Evolutionary conservation across 2,329 filamentous ascomycete genomes (phyloP), one percentile per base, ranked within the genome.

Genomic region (Alternaria sp.): DNA sequence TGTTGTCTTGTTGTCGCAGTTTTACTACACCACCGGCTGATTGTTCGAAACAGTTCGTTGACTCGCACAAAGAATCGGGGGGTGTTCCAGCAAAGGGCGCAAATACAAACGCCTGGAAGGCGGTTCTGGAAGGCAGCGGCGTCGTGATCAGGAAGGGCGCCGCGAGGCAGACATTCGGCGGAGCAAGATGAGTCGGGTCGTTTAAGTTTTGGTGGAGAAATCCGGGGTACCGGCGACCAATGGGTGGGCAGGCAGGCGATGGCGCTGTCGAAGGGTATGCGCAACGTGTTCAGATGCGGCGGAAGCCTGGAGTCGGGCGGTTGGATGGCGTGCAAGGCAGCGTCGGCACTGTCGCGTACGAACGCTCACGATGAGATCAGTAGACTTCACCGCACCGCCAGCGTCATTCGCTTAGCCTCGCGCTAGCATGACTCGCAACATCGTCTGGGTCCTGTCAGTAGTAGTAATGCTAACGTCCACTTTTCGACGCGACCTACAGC

Each of bases 1-100:
- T 69, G 66, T 62, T 60, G 59, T 59, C 47, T 60, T 57, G 60
- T 67, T 69, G 62, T 69, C 51, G 66, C 53, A 44, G 61, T 62
- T 69, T 60, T 47, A 60, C 60, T 60, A 64, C 64, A 66, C 46
- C 47, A 61, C 50, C 44, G 26, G 46, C 21, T 55, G 59, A 62
- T 69, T 69, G 64, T 59, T 53, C 56, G 63, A 70, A 70, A 66
- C 69, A 66, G 61, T 47, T 45, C 25, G 50, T 55, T 41, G 47
- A 41, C 50, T 55, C 33, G 53, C 54, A 69, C 65, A 70, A 69
- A 72, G 67, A 55, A 57, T 15, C 20, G 20, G 23, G 21, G 21
- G 23, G 18, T 20, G 23, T 26, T 41, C 26, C n/a, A 54, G 53
- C 55, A 51, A 57, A 60, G 37, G 37, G 62, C 60, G 58, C 58